Base-by-base conservation (phyloP, 2,329 filamentous ascomycete species). In the Alternaria consortialis region DNA sequence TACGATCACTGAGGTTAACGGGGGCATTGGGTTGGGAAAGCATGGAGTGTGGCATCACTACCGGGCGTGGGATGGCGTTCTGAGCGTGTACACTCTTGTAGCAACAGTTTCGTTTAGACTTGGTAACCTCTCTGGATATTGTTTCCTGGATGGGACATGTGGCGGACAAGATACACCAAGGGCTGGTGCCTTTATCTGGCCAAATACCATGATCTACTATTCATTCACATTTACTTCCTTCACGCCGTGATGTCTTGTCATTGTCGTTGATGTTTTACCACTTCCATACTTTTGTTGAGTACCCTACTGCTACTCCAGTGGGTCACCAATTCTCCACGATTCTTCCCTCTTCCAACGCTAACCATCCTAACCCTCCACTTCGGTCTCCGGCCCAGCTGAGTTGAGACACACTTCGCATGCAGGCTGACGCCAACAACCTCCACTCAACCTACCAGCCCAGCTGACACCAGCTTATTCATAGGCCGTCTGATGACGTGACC, bases 101-200 rank as follows among this genome's bases (percentile, higher is more conserved):
- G 56, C 59, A 69, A 66, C 56, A 71, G 50, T 53, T 64, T 63
- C n/a, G 47, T 55, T 58, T 61, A 43, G 51, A 48, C 50, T 66
- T 68, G 64, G 62, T 63, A 64, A 58, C 52, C 52, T 63, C 53
- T 54, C 61, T 66, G 68, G 70, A 69, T 67, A 63, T 62, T 9
- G 48, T 20, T 61, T 65, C 60, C 46, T 56, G 34, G 62, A 58
- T 48, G 46, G 54, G 47, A 36, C 39, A 58, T 60, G 61, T 69
- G 71, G 68, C 67, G 63, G 68, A 69, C 66, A 70, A 69, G 66
- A 68, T 64, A 68, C 69, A 75, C 73, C 73, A 75, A 75, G 73
- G 69, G 73, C 73, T 75, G 73, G 73, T 73, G 72, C 64, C 67
- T 69, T 66, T 71, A 62, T 68, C 66, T 71, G 72, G 67, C 72